These are phyloP conservation scores for Nakataea oryzae DNA, from an alignment of 2,329 filamentous ascomycete species.

Conservation along the genomic window DNA sequence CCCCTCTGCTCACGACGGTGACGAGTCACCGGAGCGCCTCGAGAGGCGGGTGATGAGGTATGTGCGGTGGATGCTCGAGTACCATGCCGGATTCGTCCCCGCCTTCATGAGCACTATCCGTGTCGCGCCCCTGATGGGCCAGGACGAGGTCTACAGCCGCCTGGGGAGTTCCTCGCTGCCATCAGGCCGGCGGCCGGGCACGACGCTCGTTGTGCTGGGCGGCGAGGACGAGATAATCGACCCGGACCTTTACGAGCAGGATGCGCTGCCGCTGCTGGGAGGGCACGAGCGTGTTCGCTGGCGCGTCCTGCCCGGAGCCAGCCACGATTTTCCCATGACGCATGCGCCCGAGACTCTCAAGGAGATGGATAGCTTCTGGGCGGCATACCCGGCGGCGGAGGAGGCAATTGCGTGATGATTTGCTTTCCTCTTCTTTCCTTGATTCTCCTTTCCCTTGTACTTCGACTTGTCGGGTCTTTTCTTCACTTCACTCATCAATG, in stretches of 20 bases:
- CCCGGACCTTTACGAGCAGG: slow-evolving; percentile 33
- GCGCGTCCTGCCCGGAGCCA: slow-evolving; percentile 36
- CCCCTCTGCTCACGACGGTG: slow-evolving; percentile 15
- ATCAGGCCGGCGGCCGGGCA: slow-evolving; percentile 17
- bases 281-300: slow-evolving; percentile 36
- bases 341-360: slow-evolving; percentile 30
- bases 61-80: slow-evolving; percentile 46
- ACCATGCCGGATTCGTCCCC: slow-evolving; percentile 47
- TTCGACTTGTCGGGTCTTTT: background rate
- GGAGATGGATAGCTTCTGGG: slow-evolving; percentile 39
- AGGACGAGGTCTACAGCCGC: slow-evolving; percentile 38
- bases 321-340: slow-evolving; percentile 56
- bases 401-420: slow-evolving; percentile 1
- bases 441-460: background rate
- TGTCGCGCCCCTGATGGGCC: slow-evolving; percentile 40
- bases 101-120: slow-evolving; percentile 49
- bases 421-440: no score
- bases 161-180: slow-evolving; percentile 15
- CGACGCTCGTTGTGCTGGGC: slow-evolving; percentile 42
- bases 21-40: slow-evolving; percentile 19
- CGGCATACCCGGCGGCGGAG: background rate
- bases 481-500: background rate
- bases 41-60: slow-evolving; percentile 37
- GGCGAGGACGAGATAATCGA: slow-evolving; percentile 41
- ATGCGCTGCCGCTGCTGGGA: slow-evolving; percentile 39